These are phyloP conservation scores for Geosmithia putterillii DNA, from an alignment of 2,329 filamentous ascomycete species.

Conservation along the genomic window DNA sequence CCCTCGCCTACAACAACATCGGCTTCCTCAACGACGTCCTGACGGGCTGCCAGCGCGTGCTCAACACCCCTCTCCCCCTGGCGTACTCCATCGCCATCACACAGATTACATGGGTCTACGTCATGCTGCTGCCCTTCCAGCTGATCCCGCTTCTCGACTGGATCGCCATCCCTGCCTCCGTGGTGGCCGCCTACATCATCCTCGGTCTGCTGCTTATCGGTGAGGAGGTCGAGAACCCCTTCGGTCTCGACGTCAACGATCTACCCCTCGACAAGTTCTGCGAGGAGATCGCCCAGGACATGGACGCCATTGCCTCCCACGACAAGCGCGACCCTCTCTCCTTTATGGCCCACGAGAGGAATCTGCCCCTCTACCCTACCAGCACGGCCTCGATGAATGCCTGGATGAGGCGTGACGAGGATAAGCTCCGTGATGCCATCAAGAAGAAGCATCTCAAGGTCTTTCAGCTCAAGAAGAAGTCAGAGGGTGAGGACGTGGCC, in stretches of 20 bases:
- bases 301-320: conserved; percentile 57
- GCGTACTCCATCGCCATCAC: conserved; percentile 77
- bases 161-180: conserved; percentile 66
- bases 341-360: conserved; percentile 21
- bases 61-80: conserved; percentile 70
- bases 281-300: conserved; percentile 58
- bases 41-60: conserved; percentile 61
- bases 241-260: conserved; percentile 75
- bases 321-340: conserved; percentile 18
- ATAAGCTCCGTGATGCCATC: conserved; percentile 24
- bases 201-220: conserved; percentile 64
- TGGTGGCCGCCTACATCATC: conserved; percentile 69
- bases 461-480: conserved; percentile 16
- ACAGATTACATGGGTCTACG: conserved; percentile 79
- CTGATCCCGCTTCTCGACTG: conserved; percentile 51
- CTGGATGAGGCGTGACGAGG: conserved; percentile 28
- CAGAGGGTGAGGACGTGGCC: not conserved
- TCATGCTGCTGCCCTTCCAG: conserved; percentile 72
- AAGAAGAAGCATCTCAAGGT: conserved; percentile 23
- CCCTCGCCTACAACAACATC: conserved; percentile 47
- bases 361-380: conserved; percentile 46
- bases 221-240: conserved; percentile 75
- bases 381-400: conserved; percentile 21
- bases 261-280: conserved; percentile 67
- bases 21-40: conserved; percentile 59